Base-by-base conservation (phyloP, 202 grass and related monocot genomes). In the Cymbopogon flexuosus region DNA sequence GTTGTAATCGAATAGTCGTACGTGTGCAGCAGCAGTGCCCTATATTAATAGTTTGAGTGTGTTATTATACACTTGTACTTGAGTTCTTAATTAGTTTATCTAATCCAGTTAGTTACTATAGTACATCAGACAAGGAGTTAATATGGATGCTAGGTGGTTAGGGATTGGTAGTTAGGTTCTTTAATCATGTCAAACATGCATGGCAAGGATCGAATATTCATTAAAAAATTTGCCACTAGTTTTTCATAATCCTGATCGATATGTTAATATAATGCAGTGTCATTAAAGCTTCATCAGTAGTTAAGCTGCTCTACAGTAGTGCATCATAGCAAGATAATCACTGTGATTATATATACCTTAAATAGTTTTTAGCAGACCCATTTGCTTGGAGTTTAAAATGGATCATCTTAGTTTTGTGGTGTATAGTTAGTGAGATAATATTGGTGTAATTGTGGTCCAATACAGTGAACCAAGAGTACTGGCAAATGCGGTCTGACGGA, bases 111-210 rank as follows among this genome's bases (percentile, higher is more conserved):
- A 81, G 78, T 89, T 77, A 65, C 18, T 78, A 34, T 66, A 34
- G 13, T 79, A 69, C 60, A 88, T 74, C 68, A 82, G 83, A 68
- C 72, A 85, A 78, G 18, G 40, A 78, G 78, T 73, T 73, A 85
- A 75, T 43, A 45, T 27, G 72, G 60, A 54, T 66, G 73, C 73
- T 89, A 78, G 83, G 87, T 85, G 73, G 87, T 85, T 89, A 85
- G 67, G 78, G 62, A 82, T 78, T 62, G 49, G 83, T 62, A 66
- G 87, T 68, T 89, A 19, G 9, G 47, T 81, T 85, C 47, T 89
- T 68, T 89, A 89, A 82, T 85, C 78, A 78, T 49, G 77, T 77
- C 72, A 85, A 88, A 76, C 77, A 88, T 72, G 29, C 72, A 88
- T 67, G 46, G 16, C 56, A 36, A 58, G 30, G 64, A 78, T 72